Conservation (phyloP, 352 stramenopile genomes). For the Globisporangium radiosum region DNA sequence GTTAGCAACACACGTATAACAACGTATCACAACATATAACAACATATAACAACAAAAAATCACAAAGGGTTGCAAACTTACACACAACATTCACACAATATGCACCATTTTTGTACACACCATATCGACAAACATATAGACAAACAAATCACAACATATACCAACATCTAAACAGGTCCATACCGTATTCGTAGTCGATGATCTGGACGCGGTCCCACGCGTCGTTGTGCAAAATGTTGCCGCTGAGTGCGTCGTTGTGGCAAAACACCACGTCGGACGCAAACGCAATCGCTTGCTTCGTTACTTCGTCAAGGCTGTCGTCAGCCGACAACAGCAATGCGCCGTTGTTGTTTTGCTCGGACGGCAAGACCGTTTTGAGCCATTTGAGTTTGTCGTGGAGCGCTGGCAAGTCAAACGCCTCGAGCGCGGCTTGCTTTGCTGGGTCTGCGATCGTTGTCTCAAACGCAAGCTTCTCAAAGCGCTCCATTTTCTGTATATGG, state of each 20-base stretch:
- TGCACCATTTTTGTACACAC: background rate
- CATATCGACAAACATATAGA: background rate
- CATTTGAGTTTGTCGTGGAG: conserved; percentile 64
- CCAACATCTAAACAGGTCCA: background rate
- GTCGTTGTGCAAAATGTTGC: conserved; percentile 79
- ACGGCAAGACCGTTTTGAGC: conserved; percentile 82
- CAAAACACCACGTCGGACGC: conserved; percentile 85
- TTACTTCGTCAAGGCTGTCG: conserved; percentile 58
- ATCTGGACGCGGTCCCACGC: conserved; percentile 84
- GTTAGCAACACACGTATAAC: background rate
- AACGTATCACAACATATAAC: background rate
- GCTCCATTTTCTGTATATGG: conserved; percentile 44
- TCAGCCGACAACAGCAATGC: conserved; percentile 35
- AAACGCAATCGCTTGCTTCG: conserved; percentile 69
- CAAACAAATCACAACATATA: background rate
- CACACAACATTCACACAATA: no score
- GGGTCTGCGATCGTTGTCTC: conserved; percentile 55
- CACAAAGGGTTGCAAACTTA: background rate
- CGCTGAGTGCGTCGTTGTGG: conserved; percentile 92
- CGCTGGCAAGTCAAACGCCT: conserved; percentile 52
- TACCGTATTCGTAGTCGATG: conserved; percentile 93
- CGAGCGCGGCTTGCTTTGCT: conserved; percentile 46
- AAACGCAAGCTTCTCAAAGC: conserved; percentile 70
- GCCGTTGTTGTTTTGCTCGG: conserved; percentile 58
- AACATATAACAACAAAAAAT: background rate